A percentile compares a stretch with the other conserved stretches of the same genome.
Evolutionary conservation across 208 protist species (phyloP).

Genomic region (Leishmania tarentolae): DNA sequence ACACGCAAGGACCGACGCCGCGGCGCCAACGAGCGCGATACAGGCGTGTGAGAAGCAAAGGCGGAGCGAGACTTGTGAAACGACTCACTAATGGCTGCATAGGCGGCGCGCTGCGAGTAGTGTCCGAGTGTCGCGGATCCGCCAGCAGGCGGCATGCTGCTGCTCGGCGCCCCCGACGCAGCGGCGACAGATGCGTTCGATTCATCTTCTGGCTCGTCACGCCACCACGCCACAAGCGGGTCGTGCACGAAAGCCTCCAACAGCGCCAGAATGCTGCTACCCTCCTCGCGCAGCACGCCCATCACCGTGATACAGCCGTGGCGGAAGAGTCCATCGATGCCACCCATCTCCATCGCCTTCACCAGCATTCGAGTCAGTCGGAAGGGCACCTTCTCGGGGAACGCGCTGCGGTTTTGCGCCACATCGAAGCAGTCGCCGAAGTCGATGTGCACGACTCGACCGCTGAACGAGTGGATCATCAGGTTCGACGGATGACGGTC

Average conservation of each 20-base stretch:
- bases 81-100: constrained; percentile 43
- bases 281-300: constrained; percentile 97
- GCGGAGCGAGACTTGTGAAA: constrained; percentile 38
- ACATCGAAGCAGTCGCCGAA: constrained; percentile 99
- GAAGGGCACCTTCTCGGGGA: constrained; percentile 99
- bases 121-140: constrained; percentile 15
- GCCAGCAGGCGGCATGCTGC: constrained; percentile 16
- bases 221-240: constrained; percentile 99
- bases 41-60: constrained; percentile 30
- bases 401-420: constrained; percentile 97
- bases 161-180: constrained; percentile 17
- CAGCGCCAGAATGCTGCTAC: constrained; percentile 98
- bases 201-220: constrained; percentile 53
- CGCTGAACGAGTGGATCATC: constrained; percentile 98
- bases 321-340: constrained; percentile 99
- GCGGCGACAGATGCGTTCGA: constrained; percentile 12
- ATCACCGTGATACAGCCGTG: constrained; percentile 98
- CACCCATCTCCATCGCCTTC: constrained; percentile 99
- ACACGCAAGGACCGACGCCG: constrained; percentile 22
- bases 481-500: constrained; percentile 99
- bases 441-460: constrained; percentile 99
- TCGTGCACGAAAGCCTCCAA: constrained; percentile 99
- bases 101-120: constrained; percentile 35
- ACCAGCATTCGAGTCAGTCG: constrained; percentile 99
- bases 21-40: constrained; percentile 12